Conservation (phyloP, 495 filamentous ascomycete species). For the Lasiosphaeria hispida region DNA sequence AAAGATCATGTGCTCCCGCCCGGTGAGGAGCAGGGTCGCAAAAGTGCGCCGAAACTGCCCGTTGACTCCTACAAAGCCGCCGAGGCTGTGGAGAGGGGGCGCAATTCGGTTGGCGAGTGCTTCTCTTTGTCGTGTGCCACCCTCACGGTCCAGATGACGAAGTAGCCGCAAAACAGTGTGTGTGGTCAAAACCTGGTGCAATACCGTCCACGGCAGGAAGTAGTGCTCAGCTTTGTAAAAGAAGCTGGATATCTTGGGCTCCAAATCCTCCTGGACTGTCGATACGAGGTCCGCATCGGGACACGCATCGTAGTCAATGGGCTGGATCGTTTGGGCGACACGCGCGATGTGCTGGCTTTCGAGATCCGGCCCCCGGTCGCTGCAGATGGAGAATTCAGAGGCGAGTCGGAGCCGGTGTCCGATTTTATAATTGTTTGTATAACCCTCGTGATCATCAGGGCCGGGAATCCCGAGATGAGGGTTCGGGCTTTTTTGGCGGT, state of each 20-base stretch:
- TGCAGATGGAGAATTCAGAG: background rate
- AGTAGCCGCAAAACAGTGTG: background rate
- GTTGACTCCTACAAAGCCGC: background rate
- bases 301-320: slow-evolving; percentile 3
- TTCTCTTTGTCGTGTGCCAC: background rate
- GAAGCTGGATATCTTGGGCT: background rate
- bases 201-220: slow-evolving; percentile 5
- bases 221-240: background rate
- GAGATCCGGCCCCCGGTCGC: background rate
- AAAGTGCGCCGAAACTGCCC: slow-evolving; percentile 4
- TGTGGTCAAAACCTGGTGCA: slow-evolving; percentile 4
- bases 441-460: background rate
- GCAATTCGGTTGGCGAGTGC: background rate
- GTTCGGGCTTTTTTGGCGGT: background rate
- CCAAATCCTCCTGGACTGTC: background rate
- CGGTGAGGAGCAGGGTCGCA: background rate
- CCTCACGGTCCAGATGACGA: background rate
- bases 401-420: no score
- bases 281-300: no score
- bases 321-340: background rate
- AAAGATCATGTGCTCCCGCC: background rate
- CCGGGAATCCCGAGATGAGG: background rate
- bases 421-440: no score
- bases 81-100: background rate
- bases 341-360: slow-evolving; percentile 3